Base-by-base conservation (phyloP, 2,329 filamentous ascomycete species). In the Talaromyces sp. region DNA sequence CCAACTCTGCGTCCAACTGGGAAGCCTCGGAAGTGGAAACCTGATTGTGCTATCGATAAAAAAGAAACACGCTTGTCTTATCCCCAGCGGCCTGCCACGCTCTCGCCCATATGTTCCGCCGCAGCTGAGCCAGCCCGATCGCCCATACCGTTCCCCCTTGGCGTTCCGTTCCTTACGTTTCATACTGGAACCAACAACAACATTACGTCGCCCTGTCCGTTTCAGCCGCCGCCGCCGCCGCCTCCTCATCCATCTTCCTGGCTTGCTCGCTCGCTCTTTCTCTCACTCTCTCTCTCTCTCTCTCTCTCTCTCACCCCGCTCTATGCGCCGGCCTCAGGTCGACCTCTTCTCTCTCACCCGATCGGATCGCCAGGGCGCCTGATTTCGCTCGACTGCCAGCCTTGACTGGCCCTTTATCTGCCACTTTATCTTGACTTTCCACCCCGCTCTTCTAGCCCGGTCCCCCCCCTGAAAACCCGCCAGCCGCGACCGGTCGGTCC, bases 261-360 rank as follows among this genome's bases (percentile, higher is more conserved):
- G 42, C 44, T 47, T 27, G 58, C 61, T 58, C 65, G 61, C 50
- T 65, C 65, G 27, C 56, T 65, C 47, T 63, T 64, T 59, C 63
- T 61, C 36, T 61, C 63, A 64, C 54, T 16, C 12, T 33, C 30
- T n/a, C 28, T 7, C 23, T 51, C 27, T 33, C 31, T 33, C 31
- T 61, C 33, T 60, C 63, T 64, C 34, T 7, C 14, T 10, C n/a
- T 27, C 5, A 8, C 18, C n/a, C 42, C 27, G 7, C 16, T 58
- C 50, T 54, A 33, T 59, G 31, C 42, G 44, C 44, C 44, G 44
- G 44, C 18, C 44, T 12, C 8, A 47, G 44, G 44, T 27, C 23
- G 44, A 47, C 3, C 23, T 18, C 10, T 23, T 23, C 10, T 16
- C 10, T 47, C 10, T 47, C 14, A 47, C 18, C 44, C 23, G 44